Evolutionary conservation across 495 filamentous ascomycete genomes (phyloP).

Genomic region (Penicillium waksmanii): DNA sequence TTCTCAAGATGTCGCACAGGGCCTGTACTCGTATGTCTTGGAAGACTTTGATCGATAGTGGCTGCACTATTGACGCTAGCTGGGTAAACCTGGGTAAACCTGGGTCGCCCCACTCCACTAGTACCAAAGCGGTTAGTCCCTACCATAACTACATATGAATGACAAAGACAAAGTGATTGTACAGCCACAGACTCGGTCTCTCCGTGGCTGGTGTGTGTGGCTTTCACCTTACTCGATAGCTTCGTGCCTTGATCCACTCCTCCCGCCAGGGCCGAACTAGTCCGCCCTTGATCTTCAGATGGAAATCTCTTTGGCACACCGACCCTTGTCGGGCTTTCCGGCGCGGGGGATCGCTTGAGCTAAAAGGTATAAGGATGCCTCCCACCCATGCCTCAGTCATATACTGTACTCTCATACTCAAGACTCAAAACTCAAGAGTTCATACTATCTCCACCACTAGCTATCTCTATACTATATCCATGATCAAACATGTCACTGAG

Average conservation of each 20-base stretch:
- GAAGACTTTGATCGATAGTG: constrained; percentile 5
- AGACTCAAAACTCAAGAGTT: not conserved
- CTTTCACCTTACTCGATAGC: constrained; percentile 28
- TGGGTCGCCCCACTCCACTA: not conserved
- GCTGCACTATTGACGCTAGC: constrained; percentile 29
- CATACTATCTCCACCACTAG: constrained; percentile 7
- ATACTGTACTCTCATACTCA: not conserved
- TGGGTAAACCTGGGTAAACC: not conserved
- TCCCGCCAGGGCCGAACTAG: constrained; percentile 31
- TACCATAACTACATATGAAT: too few relatives aligned
- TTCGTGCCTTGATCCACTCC: constrained; percentile 22
- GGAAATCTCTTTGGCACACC: constrained; percentile 28
- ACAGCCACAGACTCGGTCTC: constrained; percentile 33
- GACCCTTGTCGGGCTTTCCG: constrained; percentile 30
- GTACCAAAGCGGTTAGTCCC: not conserved
- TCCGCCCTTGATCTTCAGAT: constrained; percentile 39
- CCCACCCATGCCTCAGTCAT: not conserved
- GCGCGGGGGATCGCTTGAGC: constrained; percentile 1
- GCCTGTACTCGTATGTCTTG: constrained; percentile 9
- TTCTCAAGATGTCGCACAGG: constrained; percentile 23
- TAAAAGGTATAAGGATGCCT: constrained; percentile 26
- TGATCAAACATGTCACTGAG: constrained; percentile 39
- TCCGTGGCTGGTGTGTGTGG: constrained; percentile 28
- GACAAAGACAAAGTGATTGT: constrained; percentile 11
- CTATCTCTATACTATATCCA: constrained; percentile 30